These are phyloP conservation scores for Hypoxylon sp. DNA, from an alignment of 2,329 filamentous ascomycete genomes.

Conservation along the genomic window DNA sequence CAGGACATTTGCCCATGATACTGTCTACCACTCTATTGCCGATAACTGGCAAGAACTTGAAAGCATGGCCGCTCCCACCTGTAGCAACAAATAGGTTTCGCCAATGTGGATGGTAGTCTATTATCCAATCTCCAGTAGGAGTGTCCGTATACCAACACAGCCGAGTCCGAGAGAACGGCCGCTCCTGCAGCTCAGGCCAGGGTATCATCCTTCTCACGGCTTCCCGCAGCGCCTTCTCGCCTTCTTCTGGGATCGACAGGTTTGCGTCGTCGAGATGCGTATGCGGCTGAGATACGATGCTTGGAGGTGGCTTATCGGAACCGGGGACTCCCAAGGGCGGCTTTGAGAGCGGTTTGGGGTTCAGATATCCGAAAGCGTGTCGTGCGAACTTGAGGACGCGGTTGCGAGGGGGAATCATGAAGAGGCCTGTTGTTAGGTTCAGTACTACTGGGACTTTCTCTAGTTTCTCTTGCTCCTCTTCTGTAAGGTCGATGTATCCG, in stretches of 20 bases:
- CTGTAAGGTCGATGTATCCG: constrained; percentile 80
- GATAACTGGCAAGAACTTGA: constrained; percentile 77
- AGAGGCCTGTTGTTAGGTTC: constrained; percentile 78
- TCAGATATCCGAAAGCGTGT: constrained; percentile 76
- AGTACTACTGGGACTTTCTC: constrained; percentile 77
- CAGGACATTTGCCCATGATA: constrained; percentile 60
- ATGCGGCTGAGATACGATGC: constrained; percentile 55
- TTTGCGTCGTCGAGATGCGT: constrained; percentile 64
- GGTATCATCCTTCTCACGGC: constrained; percentile 73
- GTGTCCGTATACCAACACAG: constrained; percentile 85
- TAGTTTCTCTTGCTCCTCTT: constrained; percentile 75
- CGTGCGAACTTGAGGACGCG: constrained; percentile 76
- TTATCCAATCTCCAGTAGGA: constrained; percentile 76
- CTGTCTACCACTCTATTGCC: constrained; percentile 72
- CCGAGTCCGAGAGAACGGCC: constrained; percentile 72
- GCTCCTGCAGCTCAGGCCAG: constrained; percentile 63
- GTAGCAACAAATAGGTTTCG: constrained; percentile 71
- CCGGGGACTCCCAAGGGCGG: constrained; percentile 43
- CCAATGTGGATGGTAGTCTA: constrained; percentile 75
- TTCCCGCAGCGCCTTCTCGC: constrained; percentile 69
- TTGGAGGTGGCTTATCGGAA: constrained; percentile 10
- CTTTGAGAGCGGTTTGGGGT: constrained; percentile 57
- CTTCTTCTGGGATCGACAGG: constrained; percentile 69
- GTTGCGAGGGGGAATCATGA: constrained; percentile 77
- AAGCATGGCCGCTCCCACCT: constrained; percentile 74